A percentile compares a stretch with the other conserved stretches of the same genome.
These are phyloP conservation scores for Myrica gale DNA, from an alignment of 306 rosid species.

Conservation along the genomic window DNA sequence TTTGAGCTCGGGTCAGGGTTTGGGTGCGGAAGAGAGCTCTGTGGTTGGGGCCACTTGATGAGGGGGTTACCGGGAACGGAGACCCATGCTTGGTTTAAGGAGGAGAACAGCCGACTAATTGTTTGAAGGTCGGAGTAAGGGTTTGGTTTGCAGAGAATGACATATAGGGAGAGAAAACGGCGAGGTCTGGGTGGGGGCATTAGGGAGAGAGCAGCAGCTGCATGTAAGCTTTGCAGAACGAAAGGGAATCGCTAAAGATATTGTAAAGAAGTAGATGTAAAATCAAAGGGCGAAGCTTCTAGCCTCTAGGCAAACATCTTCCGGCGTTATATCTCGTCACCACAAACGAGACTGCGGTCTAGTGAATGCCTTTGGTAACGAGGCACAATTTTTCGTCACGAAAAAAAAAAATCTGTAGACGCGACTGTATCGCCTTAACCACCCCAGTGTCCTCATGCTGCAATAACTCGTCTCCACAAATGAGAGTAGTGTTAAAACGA, in stretches of 20 bases:
- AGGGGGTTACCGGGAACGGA: slow-evolving; percentile 61
- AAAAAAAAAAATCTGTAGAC: no score
- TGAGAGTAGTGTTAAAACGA: no score
- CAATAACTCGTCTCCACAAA: no score
- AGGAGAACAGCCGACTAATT: slow-evolving; percentile 30
- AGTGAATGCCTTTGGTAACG: no score
- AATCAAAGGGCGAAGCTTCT: no score
- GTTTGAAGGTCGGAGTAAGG: slow-evolving; percentile 17
- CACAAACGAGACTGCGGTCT: no score
- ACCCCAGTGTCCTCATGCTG: no score
- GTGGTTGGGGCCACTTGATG: slow-evolving; percentile 41
- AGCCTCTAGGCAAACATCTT: no score
- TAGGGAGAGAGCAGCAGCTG: neutral
- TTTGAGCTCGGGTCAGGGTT: slow-evolving; percentile 10
- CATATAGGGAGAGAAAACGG: slow-evolving; percentile 20
- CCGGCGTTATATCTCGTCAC: no score
- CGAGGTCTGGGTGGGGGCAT: slow-evolving; percentile 33
- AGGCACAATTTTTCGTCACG: no score
- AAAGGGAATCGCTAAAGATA: neutral
- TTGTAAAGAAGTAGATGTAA: no score
- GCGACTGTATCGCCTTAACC: no score
- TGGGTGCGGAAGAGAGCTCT: slow-evolving; percentile 2
- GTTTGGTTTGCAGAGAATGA: slow-evolving; percentile 25
- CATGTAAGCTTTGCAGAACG: neutral
- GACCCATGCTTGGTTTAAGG: slow-evolving; percentile 45